These are phyloP conservation scores for Reticulascus tulasneorum DNA, from an alignment of 2,329 filamentous ascomycete genomes.

Conservation along the genomic window DNA sequence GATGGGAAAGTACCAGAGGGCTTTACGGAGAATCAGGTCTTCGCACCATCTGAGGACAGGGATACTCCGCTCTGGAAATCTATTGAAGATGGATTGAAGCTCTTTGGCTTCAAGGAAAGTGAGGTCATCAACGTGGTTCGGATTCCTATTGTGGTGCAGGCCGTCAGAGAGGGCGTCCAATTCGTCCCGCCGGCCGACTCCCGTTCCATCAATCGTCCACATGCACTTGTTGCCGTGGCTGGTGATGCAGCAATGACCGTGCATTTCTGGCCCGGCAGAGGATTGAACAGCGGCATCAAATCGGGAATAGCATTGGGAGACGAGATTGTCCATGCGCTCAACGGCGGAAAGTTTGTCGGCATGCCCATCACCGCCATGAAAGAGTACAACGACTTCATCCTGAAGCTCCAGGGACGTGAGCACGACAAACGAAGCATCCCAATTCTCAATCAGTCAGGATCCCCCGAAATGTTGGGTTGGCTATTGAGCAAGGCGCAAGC, in stretches of 20 bases:
- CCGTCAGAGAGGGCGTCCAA: constrained; percentile 27
- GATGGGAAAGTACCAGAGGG: constrained; percentile 26
- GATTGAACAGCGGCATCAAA: constrained; percentile 32
- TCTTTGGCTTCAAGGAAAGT: constrained; percentile 30
- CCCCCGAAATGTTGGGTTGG: constrained; percentile 29
- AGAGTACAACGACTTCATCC: constrained; percentile 30
- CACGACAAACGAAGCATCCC: constrained; percentile 32
- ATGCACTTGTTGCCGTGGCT: constrained; percentile 28
- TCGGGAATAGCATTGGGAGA: constrained; percentile 29
- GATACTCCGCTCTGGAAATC: constrained; percentile 25
- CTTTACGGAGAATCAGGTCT: constrained; percentile 24
- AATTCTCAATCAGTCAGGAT: constrained; percentile 29
- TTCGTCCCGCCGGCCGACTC: constrained; percentile 21
- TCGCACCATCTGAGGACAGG: constrained; percentile 26
- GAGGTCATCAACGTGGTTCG: constrained; percentile 32
- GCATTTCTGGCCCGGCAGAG: constrained; percentile 32
- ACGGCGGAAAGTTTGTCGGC: constrained; percentile 24
- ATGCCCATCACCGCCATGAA: constrained; percentile 24
- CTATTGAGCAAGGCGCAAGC: constrained; percentile 25
- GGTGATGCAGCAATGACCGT: constrained; percentile 33
- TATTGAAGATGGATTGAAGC: constrained; percentile 29
- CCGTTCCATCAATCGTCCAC: constrained; percentile 20
- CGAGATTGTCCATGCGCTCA: constrained; percentile 28
- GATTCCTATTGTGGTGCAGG: constrained; percentile 31
- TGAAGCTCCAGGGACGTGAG: constrained; percentile 29